Conservation (phyloP, 352 stramenopile genomes). For the Aphanomyces astaci region DNA sequence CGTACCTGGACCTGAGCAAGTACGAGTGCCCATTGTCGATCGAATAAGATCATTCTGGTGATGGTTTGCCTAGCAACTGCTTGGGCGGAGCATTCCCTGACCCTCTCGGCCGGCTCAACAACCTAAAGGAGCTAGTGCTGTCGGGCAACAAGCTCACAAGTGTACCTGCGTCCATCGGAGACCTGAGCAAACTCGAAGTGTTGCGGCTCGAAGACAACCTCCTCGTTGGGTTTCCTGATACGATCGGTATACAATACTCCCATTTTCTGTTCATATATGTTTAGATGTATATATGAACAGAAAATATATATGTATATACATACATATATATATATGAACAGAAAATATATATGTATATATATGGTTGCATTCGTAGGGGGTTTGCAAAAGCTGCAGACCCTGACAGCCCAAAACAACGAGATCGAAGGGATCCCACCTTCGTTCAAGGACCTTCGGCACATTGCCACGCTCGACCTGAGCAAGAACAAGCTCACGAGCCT, state of each 20-base stretch:
- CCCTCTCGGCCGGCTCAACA: constrained; percentile 36
- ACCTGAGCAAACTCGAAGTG: constrained; percentile 44
- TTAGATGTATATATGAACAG: too few species aligned
- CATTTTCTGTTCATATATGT: background rate
- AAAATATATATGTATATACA: too few species aligned
- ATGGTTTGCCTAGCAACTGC: constrained; percentile 40
- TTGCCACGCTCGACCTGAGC: constrained; percentile 68
- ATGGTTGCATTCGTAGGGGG: too few species aligned
- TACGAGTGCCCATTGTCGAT: constrained; percentile 26
- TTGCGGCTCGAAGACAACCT: constrained; percentile 60
- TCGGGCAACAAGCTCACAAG: constrained; percentile 51
- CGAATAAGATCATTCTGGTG: background rate
- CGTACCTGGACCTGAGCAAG: constrained; percentile 68
- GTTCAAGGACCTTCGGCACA: constrained; percentile 37
- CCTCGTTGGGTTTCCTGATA: constrained; percentile 36
- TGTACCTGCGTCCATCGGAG: constrained; percentile 43
- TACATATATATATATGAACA: too few species aligned
- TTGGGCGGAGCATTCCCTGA: constrained; percentile 48
- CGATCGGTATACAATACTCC: constrained; percentile 32
- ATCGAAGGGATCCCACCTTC: constrained; percentile 39
- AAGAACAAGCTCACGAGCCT: constrained; percentile 60
- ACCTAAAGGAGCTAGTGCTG: constrained; percentile 57
- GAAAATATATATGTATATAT: too few species aligned
- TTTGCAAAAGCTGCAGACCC: constrained; percentile 45
- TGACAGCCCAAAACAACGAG: constrained; percentile 58